Base-by-base conservation (phyloP, 78 protist genomes). In the Dictyostelium firmibasis region DNA sequence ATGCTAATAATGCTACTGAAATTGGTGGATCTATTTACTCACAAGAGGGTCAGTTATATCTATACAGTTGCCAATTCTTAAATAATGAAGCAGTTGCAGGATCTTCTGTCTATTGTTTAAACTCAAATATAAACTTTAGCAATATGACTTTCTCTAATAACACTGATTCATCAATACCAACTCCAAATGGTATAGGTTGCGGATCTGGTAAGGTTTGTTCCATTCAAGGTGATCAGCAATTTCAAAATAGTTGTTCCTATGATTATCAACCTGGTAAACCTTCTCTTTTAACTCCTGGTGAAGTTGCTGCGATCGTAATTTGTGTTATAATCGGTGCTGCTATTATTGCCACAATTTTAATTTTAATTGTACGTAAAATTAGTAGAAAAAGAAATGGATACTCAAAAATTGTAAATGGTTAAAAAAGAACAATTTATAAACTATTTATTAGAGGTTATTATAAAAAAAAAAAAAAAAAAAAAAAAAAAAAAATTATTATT, bases 181-280 rank as follows among this genome's bases (percentile, higher is more conserved):
- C 35, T 27, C 62, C 35, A n/a, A 27, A 36, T 44, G 84, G 84
- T 27, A 79, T 79, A 27, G 84, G 84, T 18, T 79, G 84, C 47
- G 84, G 84, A 6, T 44, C 69, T 25, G 84, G 84, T 44, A 18
- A 23, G 6, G 67, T 27, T 44, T 79, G 84, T 29, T 25, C n/a
- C 9, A 23, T 79, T 25, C 10, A 79, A 14, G 84, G 84, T 25
- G 29, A 33, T 44, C 69, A 23, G 27, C 57, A 33, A 27, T 25
- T 20, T 44, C 84, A 79, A 79, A 16, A 79, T 44, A 44, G 57
- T 44, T 79, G 57, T 16, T 25, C 67, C 31, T 77, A 31, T n/a
- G 14, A n/a, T 20, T 79, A 79, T 29, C 36, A 44, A 36, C 84
- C 84, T 10, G 50, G 11, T 16, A 79, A 79, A 44, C 31, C 84